Evolutionary conservation across 495 filamentous ascomycete species (phyloP).

Genomic region (Podospora pseudocomata): DNA sequence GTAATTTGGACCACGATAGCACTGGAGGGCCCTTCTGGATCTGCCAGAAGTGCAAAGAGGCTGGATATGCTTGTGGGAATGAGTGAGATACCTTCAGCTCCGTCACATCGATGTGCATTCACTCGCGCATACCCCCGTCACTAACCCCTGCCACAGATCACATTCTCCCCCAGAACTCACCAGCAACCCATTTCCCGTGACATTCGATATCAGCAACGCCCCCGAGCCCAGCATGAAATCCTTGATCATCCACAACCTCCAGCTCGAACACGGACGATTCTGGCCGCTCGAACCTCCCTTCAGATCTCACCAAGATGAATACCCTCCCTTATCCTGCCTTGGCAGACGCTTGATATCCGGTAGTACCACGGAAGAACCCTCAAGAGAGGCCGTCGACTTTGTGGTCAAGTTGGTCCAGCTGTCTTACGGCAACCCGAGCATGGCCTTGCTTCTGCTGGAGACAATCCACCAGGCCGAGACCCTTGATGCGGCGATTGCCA

Average conservation of each 20-base stretch:
- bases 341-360: neutral
- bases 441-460: neutral
- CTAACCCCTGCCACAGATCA: neutral
- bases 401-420: neutral
- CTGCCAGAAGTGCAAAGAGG: neutral
- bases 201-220: neutral
- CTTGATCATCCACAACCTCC: slow-evolving; percentile 3
- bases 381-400: neutral
- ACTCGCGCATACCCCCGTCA: neutral
- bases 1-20: neutral
- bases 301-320: neutral
- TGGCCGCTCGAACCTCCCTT: neutral
- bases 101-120: neutral
- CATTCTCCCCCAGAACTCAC: neutral
- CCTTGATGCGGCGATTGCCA: neutral
- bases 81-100: neutral
- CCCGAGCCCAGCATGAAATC: neutral
- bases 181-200: neutral
- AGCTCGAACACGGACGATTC: slow-evolving; percentile 4
- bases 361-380: neutral
- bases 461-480: neutral
- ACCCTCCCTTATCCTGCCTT: neutral
- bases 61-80: neutral
- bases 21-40: neutral
- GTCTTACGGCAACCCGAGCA: neutral